phyloP scores from a whole-genome alignment of 164 flowering plant genomes.

The Macadamia integrifolia region DNA sequence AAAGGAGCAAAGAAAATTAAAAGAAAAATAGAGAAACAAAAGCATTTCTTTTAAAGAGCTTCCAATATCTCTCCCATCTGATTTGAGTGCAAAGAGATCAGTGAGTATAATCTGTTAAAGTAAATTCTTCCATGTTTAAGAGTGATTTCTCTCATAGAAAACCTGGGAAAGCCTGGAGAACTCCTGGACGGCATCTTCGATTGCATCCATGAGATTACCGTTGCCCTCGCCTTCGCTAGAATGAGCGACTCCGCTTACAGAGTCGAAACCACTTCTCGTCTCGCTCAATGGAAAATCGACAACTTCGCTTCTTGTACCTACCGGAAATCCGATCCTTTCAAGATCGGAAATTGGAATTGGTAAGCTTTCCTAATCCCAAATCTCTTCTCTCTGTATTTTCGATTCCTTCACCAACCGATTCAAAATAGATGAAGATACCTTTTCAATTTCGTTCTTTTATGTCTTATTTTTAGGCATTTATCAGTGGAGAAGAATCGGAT shows the following conservation, averaged over 20 bases:
- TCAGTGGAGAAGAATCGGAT: slow-evolving; percentile 68
- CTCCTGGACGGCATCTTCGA: slow-evolving; percentile 63
- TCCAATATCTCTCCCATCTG: background rate
- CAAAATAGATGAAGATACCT: background rate
- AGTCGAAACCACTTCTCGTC: slow-evolving; percentile 81
- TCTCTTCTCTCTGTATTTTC: background rate
- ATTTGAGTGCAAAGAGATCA: background rate
- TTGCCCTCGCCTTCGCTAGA: slow-evolving; percentile 58
- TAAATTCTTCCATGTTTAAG: slow-evolving; percentile 19
- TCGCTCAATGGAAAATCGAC: slow-evolving; percentile 96
- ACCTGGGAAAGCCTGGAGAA: slow-evolving; percentile 86
- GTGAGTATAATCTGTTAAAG: background rate
- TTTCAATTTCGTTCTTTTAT: background rate
- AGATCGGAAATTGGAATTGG: slow-evolving; percentile 97
- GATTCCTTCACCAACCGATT: background rate
- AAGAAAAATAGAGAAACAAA: background rate
- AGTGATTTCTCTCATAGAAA: slow-evolving; percentile 21
- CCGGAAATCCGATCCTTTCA: slow-evolving; percentile 94
- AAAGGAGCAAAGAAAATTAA: background rate
- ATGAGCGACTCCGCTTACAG: slow-evolving; percentile 78
- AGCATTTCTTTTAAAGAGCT: background rate
- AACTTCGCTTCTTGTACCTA: slow-evolving; percentile 70
- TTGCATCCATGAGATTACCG: slow-evolving; percentile 85
- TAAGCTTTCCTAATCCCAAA: slow-evolving; percentile 9
- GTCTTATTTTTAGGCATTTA: slow-evolving; percentile 52